Conservation (phyloP, 345 rosid species). For the Euphorbia lathyris region DNA sequence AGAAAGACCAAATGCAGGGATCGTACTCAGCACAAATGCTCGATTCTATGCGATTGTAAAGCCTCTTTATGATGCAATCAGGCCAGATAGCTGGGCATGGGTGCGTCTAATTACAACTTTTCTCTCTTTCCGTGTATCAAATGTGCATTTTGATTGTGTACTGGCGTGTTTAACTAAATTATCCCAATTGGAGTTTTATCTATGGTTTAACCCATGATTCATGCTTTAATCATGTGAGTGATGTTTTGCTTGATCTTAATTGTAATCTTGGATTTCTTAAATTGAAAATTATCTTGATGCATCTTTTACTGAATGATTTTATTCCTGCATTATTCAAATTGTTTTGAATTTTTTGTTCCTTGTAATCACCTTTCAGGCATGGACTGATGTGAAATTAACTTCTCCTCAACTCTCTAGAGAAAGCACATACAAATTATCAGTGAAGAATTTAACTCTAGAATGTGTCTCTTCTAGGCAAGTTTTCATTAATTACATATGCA, state of each 20-base stretch:
- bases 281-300: no score
- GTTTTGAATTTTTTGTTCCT: constrained; percentile 1
- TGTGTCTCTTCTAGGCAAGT: constrained; percentile 63
- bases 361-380: constrained; percentile 40
- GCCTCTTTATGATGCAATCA: constrained; percentile 60
- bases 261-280: neutral
- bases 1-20: constrained; percentile 93
- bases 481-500: constrained; percentile 13
- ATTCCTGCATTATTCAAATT: neutral
- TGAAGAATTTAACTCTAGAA: constrained; percentile 60
- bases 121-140: neutral
- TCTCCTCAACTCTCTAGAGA: constrained; percentile 93
- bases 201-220: neutral
- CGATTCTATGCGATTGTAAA: constrained; percentile 88
- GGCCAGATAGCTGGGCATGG: constrained; percentile 87
- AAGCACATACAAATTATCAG: constrained; percentile 69
- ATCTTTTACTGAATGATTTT: neutral
- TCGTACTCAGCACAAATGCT: constrained; percentile 87
- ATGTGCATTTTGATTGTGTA: neutral
- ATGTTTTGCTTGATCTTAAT: neutral
- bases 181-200: neutral
- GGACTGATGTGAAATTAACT: constrained; percentile 82
- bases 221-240: neutral
- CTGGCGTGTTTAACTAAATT: neutral
- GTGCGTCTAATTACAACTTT: constrained; percentile 34